Evolutionary conservation across 2,329 filamentous ascomycete genomes (phyloP).

Genomic region (Hypoxylon sp.): DNA sequence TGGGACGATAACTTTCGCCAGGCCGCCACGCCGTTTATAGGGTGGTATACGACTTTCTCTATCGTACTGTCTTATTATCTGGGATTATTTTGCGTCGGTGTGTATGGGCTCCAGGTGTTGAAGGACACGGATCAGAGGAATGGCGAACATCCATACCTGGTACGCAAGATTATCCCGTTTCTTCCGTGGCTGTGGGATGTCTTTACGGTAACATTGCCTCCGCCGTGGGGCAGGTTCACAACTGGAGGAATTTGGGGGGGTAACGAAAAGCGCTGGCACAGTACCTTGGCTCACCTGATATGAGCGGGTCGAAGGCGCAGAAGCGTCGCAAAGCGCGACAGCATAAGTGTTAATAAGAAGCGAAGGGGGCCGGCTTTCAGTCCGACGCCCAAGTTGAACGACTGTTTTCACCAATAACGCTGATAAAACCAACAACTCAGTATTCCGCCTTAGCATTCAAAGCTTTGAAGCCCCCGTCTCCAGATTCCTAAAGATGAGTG

Average conservation of each 20-base stretch:
- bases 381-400: background rate
- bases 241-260: background rate
- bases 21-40: background rate
- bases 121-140: background rate
- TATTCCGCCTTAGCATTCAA: background rate
- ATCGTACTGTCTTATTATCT: background rate
- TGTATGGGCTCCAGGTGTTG: background rate
- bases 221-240: background rate
- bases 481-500: background rate
- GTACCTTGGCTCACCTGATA: background rate
- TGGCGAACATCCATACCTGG: background rate
- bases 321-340: background rate
- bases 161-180: background rate
- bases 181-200: background rate
- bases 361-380: background rate
- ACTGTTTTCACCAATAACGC: background rate
- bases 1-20: background rate
- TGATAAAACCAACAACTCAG: background rate
- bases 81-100: background rate
- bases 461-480: background rate
- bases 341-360: background rate
- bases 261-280: background rate
- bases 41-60: background rate
- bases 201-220: background rate
- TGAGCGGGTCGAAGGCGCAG: background rate